Base-by-base conservation (phyloP, 2,329 filamentous ascomycete species). In the Penicillium sclerotiorum region DNA sequence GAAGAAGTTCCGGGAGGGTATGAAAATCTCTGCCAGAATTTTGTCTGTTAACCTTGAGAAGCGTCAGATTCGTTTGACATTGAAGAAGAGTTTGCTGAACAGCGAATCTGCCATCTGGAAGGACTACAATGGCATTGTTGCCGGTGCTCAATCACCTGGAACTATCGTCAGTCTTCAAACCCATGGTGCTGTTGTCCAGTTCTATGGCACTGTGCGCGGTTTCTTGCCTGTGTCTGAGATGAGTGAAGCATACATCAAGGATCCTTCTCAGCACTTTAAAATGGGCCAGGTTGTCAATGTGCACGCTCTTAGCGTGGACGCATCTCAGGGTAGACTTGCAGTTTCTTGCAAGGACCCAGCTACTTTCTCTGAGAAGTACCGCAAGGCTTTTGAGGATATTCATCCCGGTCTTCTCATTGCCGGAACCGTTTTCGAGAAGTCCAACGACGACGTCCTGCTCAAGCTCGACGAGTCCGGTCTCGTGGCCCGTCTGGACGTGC, bases 141-240 rank as follows among this genome's bases (percentile, higher is more conserved):
- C 88, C 46, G 91, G 90, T 9, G 83, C 87, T 69, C 89, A 93
- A 63, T 86, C 88, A 27, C 88, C 89, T 7, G 94, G 93, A 50
- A 96, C 91, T 1, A 87, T 99, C 57, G 81, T 95, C 58, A 95
- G 88, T 56, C 78, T 99, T 9, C 78, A 90, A 49, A 73, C 82
- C 3, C 84, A 84, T 45, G 94, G 94, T 51, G 94, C 94, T 9
- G 84, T 93, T 15, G 88, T 99, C 45, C 90, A 95, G 66, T 99
- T 97, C 72, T 99, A 95, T 64, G 90, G 90, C 15, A 74, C 79
- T 8, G 78, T 99, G 17, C 84, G 85, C 57, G 95, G 88, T 8
- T 99, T 95, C 75, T 79, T 99, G 47, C 94, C 94, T 2, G 86
- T 95, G 1, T 89, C 89, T 1, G 93, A 99, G 72, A 99, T 99